Conservation (phyloP, 495 filamentous ascomycete species). For the Hypoxylon intermedium region DNA sequence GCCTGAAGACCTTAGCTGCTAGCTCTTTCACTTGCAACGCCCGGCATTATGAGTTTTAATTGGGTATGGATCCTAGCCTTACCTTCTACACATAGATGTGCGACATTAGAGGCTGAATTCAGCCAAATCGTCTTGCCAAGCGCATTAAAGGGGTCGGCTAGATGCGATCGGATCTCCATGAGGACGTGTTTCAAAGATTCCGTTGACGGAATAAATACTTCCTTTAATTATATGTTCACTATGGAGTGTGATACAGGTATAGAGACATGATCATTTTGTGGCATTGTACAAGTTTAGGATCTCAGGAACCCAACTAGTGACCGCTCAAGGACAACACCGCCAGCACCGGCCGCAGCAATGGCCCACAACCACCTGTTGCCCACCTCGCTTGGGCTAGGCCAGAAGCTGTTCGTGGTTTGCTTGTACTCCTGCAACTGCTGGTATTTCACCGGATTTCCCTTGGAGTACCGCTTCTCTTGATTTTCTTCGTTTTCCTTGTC, state of each 20-base stretch:
- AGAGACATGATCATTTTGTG: not conserved
- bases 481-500: constrained; percentile 60
- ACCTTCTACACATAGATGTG: too few species aligned
- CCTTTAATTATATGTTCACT: too few species aligned
- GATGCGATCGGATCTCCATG: too few species aligned
- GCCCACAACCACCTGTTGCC: constrained; percentile 63
- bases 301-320: constrained; percentile 6
- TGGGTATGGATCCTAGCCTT: too few species aligned
- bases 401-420: constrained; percentile 64
- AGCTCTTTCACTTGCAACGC: too few species aligned
- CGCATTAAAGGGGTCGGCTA: too few species aligned
- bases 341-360: constrained; percentile 55
- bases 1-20: too few species aligned
- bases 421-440: constrained; percentile 57
- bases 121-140: too few species aligned
- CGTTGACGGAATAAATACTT: too few species aligned
- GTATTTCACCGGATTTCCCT: constrained; percentile 56
- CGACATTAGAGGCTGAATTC: too few species aligned
- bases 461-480: constrained; percentile 58
- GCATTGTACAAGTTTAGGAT: constrained; percentile 9
- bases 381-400: constrained; percentile 57
- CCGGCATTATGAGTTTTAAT: too few species aligned
- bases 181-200: too few species aligned
- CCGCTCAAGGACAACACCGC: constrained; percentile 40
- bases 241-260: not conserved